Evolutionary conservation across 2,329 filamentous ascomycete genomes (phyloP).

Genomic region (Ceratocystis ficicola): DNA sequence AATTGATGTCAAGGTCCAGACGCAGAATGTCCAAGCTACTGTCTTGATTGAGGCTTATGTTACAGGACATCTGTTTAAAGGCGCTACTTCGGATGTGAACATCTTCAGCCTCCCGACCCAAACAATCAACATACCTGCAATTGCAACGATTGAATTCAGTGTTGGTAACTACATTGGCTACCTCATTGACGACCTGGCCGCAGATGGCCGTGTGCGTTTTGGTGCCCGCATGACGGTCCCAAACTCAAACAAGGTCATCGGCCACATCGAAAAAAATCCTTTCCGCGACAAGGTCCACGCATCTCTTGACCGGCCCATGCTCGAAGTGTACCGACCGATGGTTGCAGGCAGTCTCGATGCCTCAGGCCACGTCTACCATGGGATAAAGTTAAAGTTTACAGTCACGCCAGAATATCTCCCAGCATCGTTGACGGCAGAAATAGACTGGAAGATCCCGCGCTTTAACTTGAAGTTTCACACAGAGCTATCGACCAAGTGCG

Average conservation of each 20-base stretch:
- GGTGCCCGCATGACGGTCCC: constrained; percentile 20
- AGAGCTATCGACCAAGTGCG: constrained; percentile 8
- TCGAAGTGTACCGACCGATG: constrained; percentile 10
- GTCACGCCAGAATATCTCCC: background rate
- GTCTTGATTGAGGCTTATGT: constrained; percentile 11
- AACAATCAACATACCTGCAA: background rate
- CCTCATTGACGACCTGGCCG: constrained; percentile 10
- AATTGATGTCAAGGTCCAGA: constrained; percentile 7
- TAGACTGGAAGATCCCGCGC: constrained; percentile 14
- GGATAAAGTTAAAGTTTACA: background rate
- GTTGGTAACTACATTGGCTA: constrained; percentile 15
- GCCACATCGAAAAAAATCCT: constrained; percentile 1
- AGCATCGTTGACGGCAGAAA: background rate
- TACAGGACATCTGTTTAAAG: background rate
- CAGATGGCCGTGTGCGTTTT: constrained; percentile 4
- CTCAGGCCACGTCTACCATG: constrained; percentile 5
- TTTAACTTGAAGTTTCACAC: constrained; percentile 3
- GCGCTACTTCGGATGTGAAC: background rate
- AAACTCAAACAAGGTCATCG: constrained; percentile 11
- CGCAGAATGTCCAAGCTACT: constrained; percentile 2
- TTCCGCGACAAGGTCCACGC: background rate
- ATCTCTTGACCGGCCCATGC: background rate
- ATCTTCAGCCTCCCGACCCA: background rate
- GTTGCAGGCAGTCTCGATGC: constrained; percentile 13
- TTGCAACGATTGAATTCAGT: background rate